Evolutionary conservation across 495 filamentous ascomycete species (phyloP).

Genomic region (Podospora pseudopauciseta): DNA sequence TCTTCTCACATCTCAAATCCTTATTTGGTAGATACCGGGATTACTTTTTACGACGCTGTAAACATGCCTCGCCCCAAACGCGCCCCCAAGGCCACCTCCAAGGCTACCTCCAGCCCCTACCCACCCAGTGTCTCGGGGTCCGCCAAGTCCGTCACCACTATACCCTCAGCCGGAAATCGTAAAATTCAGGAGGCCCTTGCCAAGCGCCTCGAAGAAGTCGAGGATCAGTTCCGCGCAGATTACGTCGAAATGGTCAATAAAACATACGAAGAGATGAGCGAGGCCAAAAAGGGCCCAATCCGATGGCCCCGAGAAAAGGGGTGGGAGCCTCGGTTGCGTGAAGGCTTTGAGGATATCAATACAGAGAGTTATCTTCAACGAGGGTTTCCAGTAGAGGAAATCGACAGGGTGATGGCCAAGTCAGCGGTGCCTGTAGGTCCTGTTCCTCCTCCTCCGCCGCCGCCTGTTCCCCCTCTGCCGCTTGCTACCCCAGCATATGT

Average conservation of each 20-base stretch:
- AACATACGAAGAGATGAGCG: neutral
- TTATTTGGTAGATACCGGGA: neutral
- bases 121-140: too few relatives aligned
- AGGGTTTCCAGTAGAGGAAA: too few relatives aligned
- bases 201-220: neutral
- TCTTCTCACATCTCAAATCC: neutral
- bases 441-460: neutral
- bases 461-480: neutral
- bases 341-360: too few relatives aligned
- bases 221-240: neutral
- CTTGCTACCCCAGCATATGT: neutral
- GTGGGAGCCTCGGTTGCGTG: too few relatives aligned
- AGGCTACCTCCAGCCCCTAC: neutral
- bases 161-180: neutral
- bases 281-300: too few relatives aligned
- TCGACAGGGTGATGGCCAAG: neutral
- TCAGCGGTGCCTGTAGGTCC: neutral
- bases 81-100: neutral
- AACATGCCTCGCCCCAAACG: neutral
- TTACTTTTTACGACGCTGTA: neutral
- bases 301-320: too few relatives aligned
- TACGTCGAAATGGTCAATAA: neutral
- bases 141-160: too few relatives aligned
- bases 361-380: too few relatives aligned
- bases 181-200: neutral